A percentile compares a stretch with the other conserved stretches of the same genome.
These are phyloP conservation scores for Rhizopus arrhizus DNA, from an alignment of 371 early-diverging fungal genomes.

Conservation along the genomic window DNA sequence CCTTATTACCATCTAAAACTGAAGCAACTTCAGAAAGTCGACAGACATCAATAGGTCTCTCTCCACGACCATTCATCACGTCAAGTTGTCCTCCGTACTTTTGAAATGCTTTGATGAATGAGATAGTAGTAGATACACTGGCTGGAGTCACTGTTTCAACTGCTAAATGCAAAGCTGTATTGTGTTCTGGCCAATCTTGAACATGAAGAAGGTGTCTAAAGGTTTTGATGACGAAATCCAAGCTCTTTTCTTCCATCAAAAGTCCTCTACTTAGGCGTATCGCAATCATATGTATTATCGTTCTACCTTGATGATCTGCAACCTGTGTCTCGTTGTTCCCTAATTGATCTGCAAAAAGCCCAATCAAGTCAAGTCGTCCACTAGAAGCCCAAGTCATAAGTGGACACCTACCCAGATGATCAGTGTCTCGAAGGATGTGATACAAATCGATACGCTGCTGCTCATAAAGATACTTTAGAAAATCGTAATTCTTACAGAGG, in stretches of 20 bases:
- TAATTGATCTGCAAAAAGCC: not conserved
- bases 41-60: conserved; percentile 41
- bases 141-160: conserved; percentile 1
- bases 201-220: conserved; percentile 15
- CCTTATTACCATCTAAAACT: conserved; percentile 41
- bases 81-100: conserved; percentile 13
- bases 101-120: conserved; percentile 16
- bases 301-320: conserved; percentile 18
- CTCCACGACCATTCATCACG: conserved; percentile 26
- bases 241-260: conserved; percentile 1
- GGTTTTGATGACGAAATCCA: conserved; percentile 6
- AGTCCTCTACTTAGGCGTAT: not conserved
- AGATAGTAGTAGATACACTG: not conserved
- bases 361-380: conserved; percentile 35
- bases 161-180: conserved; percentile 44
- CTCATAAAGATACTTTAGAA: conserved; percentile 15
- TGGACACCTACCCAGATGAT: conserved; percentile 37
- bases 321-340: not conserved
- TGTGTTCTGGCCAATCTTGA: conserved; percentile 29
- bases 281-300: conserved; percentile 22
- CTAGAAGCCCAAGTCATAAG: conserved; percentile 45
- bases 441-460: not conserved
- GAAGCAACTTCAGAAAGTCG: conserved; percentile 30
- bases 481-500: conserved; percentile 24
- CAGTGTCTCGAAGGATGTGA: conserved; percentile 10